Evolutionary conservation across 2,329 filamentous ascomycete genomes (phyloP), one percentile per base, ranked within the genome.

Genomic region (Curvularia verruculosa): DNA sequence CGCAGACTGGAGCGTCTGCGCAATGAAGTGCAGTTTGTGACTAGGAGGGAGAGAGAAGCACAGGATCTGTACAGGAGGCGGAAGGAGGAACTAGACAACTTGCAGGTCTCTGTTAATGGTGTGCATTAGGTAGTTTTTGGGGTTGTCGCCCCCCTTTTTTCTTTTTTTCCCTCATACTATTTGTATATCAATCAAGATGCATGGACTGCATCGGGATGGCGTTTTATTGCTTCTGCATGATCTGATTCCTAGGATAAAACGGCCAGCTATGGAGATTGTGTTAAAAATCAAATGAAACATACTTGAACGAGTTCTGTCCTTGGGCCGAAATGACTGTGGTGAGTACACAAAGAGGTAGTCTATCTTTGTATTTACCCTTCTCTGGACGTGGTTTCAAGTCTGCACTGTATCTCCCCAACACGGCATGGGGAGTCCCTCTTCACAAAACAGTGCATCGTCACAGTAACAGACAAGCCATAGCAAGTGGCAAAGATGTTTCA

Each of bases 21-120:
- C 49, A 89, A 90, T n/a, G 92, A 97, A 75, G 92, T 96, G 21
- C 84, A 82, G 6, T 91, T 90, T 67, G 85, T 98, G 9, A 90
- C 87, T 65, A 86, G 86, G 67, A 83, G 94, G 61, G 94, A 98
- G 80, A 84, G 93, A 56, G 92, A 97, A 78, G 92, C 92, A 6
- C 95, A 99, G 78, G 92, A 97, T 63, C 75, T 89, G 68, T 99
- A 95, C 74, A 85, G 90, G 66, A 81, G 79, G 62, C 85, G 87
- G 57, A 91, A 85, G 77, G 91, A 92, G 45, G 95, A 98, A 81
- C 76, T 97, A 64, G 85, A 88, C 46, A 80, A 78, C 52, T 78
- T 96, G 67, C 58, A 64, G 36, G 64, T 72, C 37, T 72, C 74
- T 18, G 67, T 72, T 29, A 76, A 78, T 58, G 76, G 75, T 9